phyloP scores from a whole-genome alignment of 129 eudicot species.

The Chrysanthemum lavandulifolium region DNA sequence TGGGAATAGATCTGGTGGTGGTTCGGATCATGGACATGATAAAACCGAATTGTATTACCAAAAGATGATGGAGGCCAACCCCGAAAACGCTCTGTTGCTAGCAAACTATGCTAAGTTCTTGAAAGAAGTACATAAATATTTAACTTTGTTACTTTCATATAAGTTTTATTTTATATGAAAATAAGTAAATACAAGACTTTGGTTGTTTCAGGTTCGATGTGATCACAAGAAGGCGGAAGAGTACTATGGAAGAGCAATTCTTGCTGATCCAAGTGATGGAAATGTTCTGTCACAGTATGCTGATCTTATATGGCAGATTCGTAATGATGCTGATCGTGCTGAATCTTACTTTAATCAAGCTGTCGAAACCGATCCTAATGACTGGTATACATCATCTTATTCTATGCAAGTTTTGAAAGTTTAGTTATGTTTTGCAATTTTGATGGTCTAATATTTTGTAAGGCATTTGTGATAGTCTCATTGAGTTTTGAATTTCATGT shows the following conservation, averaged over 20 bases:
- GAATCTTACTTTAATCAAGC: slow-evolving; percentile 28
- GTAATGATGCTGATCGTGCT: slow-evolving; percentile 55
- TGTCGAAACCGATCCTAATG: neutral
- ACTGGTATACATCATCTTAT: slow-evolving; percentile 6
- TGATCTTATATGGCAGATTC: slow-evolving; percentile 66
- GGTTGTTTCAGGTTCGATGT: neutral
- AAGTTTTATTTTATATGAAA: neutral
- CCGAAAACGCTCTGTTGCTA: neutral
- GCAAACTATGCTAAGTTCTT: slow-evolving; percentile 8
- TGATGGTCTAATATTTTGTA: no score
- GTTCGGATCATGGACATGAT: neutral
- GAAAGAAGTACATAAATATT: neutral
- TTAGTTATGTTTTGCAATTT: neutral
- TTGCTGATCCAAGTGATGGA: slow-evolving; percentile 42
- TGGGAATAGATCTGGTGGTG: slow-evolving; percentile 3
- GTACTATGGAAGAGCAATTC: slow-evolving; percentile 10
- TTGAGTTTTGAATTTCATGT: neutral
- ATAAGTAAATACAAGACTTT: neutral
- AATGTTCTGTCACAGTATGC: slow-evolving; percentile 74
- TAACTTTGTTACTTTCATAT: neutral
- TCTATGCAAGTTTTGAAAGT: neutral
- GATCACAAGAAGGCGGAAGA: slow-evolving; percentile 10
- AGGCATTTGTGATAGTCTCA: no score
- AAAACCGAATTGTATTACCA: neutral
- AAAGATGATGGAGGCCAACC: neutral